A percentile compares a stretch with the other conserved stretches of the same genome.
These are phyloP conservation scores for Helotiales sp. DNA, from an alignment of 2,329 filamentous ascomycete species.

Conservation along the genomic window DNA sequence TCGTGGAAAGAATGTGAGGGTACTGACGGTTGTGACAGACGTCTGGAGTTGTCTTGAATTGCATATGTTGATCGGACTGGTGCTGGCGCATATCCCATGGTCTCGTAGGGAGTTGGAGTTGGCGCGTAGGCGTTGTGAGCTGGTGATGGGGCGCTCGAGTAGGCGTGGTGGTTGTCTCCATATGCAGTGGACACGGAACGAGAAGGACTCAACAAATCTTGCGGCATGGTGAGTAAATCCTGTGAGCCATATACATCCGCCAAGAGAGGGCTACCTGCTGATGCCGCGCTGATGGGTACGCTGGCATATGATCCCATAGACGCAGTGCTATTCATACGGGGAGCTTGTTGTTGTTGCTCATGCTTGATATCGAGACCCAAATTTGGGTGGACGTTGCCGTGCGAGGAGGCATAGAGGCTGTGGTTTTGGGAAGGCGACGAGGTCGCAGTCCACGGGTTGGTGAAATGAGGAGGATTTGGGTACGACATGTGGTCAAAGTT, in stretches of 20 bases:
- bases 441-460: slow-evolving; percentile 81
- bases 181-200: slow-evolving; percentile 66
- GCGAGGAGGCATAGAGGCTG: slow-evolving; percentile 66
- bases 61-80: slow-evolving; percentile 64
- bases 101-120: slow-evolving; percentile 70
- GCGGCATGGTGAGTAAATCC: slow-evolving; percentile 71
- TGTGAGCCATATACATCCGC: slow-evolving; percentile 61
- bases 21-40: slow-evolving; percentile 86
- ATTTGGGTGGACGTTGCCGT: slow-evolving; percentile 55
- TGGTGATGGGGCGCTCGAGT: slow-evolving; percentile 65
- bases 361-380: slow-evolving; percentile 59
- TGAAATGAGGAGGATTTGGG: slow-evolving; percentile 72
- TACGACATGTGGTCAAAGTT: slow-evolving; percentile 83
- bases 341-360: slow-evolving; percentile 57
- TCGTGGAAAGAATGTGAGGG: slow-evolving; percentile 55
- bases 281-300: slow-evolving; percentile 73
- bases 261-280: slow-evolving; percentile 72
- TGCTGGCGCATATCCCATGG: slow-evolving; percentile 74
- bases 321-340: slow-evolving; percentile 61
- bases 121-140: slow-evolving; percentile 41
- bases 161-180: slow-evolving; percentile 63
- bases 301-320: slow-evolving; percentile 73
- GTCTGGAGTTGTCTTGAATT: slow-evolving; percentile 61
- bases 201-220: slow-evolving; percentile 76
- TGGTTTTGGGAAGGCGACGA: slow-evolving; percentile 55